Evolutionary conservation across 768 basidiomycete genomes (phyloP).

Genomic region (Favolaschia claudopus): DNA sequence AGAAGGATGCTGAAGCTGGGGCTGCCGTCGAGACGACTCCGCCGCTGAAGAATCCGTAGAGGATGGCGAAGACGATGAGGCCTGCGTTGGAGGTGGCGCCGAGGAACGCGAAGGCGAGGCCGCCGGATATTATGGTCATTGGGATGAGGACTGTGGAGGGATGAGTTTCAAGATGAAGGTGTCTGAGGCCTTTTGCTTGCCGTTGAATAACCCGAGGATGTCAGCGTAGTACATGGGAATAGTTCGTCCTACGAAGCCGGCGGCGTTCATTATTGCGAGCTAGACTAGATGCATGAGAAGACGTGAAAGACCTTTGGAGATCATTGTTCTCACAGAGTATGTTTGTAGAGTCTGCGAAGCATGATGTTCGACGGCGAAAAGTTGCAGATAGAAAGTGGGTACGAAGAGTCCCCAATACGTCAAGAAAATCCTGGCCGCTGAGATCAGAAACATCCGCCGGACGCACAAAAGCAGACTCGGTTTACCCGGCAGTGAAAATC

Average conservation of each 20-base stretch:
- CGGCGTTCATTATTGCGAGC: constrained; percentile 43
- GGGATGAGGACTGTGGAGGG: neutral
- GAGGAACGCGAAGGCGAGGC: constrained; percentile 35
- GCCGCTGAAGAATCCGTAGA: neutral
- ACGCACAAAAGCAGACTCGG: too few species aligned
- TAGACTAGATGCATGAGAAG: too few species aligned
- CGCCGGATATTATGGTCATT: constrained; percentile 21
- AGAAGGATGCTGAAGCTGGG: neutral
- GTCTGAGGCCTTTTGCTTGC: neutral
- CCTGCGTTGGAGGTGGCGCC: neutral
- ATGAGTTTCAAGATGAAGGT: neutral
- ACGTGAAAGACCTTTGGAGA: too few species aligned
- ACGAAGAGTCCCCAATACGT: constrained; percentile 59
- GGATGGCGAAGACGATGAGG: neutral
- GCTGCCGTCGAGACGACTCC: neutral
- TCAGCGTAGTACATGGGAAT: constrained; percentile 47
- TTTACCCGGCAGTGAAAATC: too few species aligned
- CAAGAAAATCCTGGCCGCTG: constrained; percentile 45
- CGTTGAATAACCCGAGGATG: constrained; percentile 5
- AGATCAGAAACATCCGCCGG: too few species aligned
- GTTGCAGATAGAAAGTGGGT: constrained; percentile 64
- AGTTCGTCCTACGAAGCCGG: constrained; percentile 46
- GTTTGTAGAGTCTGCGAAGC: constrained; percentile 48
- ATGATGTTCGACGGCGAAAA: constrained; percentile 51
- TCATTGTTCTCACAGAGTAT: constrained; percentile 47